These are phyloP conservation scores for Microglena sp. DNA, from an alignment of 139 green algal genomes.

Conservation along the genomic window DNA sequence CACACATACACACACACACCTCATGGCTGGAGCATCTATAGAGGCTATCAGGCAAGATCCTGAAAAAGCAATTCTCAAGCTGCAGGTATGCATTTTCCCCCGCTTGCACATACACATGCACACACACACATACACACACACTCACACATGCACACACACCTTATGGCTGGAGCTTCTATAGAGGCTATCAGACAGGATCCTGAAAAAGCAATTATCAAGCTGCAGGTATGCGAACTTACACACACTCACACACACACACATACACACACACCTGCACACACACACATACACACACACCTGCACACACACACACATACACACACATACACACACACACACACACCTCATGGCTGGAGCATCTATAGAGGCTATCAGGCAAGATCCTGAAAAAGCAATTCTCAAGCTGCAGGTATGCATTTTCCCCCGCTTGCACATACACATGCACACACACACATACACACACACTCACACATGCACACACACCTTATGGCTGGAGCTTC, in stretches of 20 bases:
- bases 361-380: constrained; percentile 63
- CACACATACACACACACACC: too few relatives aligned
- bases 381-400: constrained; percentile 84
- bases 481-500: constrained; percentile 86
- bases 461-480: too few relatives aligned
- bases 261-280: too few relatives aligned
- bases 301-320: too few relatives aligned
- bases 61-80: constrained; percentile 88
- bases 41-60: constrained; percentile 69
- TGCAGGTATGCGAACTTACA: constrained; percentile 45
- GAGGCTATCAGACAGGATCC: constrained; percentile 69
- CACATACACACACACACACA: too few relatives aligned
- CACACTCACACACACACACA: background rate
- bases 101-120: too few relatives aligned
- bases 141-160: constrained; percentile 31
- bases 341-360: constrained; percentile 86
- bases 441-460: too few relatives aligned
- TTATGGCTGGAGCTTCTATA: constrained; percentile 86
- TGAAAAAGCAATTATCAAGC: constrained; percentile 88
- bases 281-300: too few relatives aligned
- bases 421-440: too few relatives aligned
- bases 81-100: constrained; percentile 70
- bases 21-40: constrained; percentile 86
- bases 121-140: too few relatives aligned
- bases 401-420: constrained; percentile 87